Base-by-base conservation (phyloP, 352 stramenopile species). In the Phytophthora pistaciae region DNA sequence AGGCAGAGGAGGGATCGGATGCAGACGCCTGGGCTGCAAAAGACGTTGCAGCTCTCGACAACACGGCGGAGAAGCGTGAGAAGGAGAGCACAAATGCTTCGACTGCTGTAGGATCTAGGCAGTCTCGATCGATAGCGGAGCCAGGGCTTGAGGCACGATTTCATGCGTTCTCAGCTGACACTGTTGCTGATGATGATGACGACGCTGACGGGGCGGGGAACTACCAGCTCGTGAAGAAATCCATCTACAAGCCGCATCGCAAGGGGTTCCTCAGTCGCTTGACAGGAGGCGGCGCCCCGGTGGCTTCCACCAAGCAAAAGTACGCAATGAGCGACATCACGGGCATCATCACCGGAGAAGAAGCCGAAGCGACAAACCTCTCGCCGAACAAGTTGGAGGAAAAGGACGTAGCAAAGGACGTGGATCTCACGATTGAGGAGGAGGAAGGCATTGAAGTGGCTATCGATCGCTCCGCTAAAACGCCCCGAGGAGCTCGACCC, bases 141-240 rank as follows among this genome's bases (percentile, higher is more conserved):
- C 44, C 23, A 49, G 20, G 42, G 8, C 33, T 63, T 27, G 55
- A 77, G 23, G 16, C 31, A 18, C 63, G 71, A 21, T 84, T 83
- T 56, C 56, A 77, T 18, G 75, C 67, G 11, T 64, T 88, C 20
- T 54, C 50, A 23, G 4, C 38, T 14, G 16, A 18, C 0, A n/a
- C 0, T 18, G 16, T 44, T 18, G 52, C 46, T 3, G 50, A 49
- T 18, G 52, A 61, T 5, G 50, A 49, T 13, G 70, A 75, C 11
- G 64, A 75, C 3, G 75, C 64, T 5, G 66, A 66, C 29, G 55
- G 38, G 8, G 64, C 66, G 29, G 55, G 27, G 1, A 72, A 76
- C 20, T 80, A 80, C 38, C 63, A 75, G 16, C 48, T 93, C 27
- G 84, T 93, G 18, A 86, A 82, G 54, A 93, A 93, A 57, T 91